phyloP scores from a whole-genome alignment of 371 early-diverging fungal species.

The Globomyces sp. region DNA sequence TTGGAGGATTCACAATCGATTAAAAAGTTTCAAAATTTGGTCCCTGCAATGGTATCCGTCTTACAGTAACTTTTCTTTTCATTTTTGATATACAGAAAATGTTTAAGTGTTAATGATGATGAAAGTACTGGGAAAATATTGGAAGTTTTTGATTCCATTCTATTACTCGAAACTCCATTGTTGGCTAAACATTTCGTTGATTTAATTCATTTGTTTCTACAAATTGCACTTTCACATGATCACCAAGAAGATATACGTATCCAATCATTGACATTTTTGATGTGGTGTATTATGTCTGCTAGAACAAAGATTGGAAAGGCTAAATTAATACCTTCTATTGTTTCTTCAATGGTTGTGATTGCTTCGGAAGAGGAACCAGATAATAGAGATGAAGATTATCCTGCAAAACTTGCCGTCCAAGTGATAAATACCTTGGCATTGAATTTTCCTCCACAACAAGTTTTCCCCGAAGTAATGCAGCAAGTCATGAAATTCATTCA shows the following conservation, averaged over 20 bases:
- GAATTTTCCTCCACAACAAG: slow-evolving; percentile 81
- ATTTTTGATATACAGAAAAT: slow-evolving; percentile 32
- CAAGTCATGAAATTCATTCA: slow-evolving; percentile 74
- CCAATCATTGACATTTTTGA: slow-evolving; percentile 78
- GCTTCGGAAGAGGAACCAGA: slow-evolving; percentile 81
- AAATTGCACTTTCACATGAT: slow-evolving; percentile 64
- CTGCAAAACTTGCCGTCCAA: slow-evolving; percentile 66
- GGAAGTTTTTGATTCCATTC: slow-evolving; percentile 77
- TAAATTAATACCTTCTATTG: slow-evolving; percentile 71
- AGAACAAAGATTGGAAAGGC: slow-evolving; percentile 77
- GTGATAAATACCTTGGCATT: slow-evolving; percentile 75
- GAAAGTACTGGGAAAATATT: slow-evolving; percentile 72
- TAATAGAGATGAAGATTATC: slow-evolving; percentile 81
- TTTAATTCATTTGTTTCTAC: slow-evolving; percentile 74
- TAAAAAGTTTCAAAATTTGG: slow-evolving; percentile 62
- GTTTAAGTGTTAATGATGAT: slow-evolving; percentile 68
- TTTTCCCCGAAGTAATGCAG: slow-evolving; percentile 75
- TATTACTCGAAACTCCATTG: slow-evolving; percentile 77
- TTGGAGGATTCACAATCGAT: slow-evolving; percentile 64
- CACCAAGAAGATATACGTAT: slow-evolving; percentile 70
- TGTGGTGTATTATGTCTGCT: slow-evolving; percentile 79
- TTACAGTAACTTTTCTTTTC: slow-evolving; percentile 43
- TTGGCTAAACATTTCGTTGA: slow-evolving; percentile 73
- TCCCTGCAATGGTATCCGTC: slow-evolving; percentile 83
- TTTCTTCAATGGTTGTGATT: slow-evolving; percentile 78